Conservation (phyloP, 305 asterid genomes). For the Rubia occidens region DNA sequence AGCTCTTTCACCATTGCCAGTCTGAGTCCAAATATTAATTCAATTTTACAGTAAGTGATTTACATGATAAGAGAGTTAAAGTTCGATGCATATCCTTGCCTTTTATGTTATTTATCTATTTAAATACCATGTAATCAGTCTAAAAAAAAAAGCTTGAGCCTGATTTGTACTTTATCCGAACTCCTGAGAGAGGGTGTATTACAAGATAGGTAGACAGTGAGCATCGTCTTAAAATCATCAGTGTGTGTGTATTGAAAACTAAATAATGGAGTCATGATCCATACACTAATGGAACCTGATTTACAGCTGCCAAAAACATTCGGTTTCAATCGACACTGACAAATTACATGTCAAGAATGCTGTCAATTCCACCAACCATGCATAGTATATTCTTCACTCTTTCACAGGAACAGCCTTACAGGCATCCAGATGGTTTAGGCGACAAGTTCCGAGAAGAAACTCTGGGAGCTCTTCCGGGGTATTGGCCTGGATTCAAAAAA, state of each 20-base stretch:
- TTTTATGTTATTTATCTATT: no score
- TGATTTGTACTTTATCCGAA: no score
- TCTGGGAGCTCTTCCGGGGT: conserved; percentile 85
- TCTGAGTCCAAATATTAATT: no score
- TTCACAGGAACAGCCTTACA: conserved; percentile 43
- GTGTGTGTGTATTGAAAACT: background rate
- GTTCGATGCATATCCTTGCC: no score
- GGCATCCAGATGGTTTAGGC: conserved; percentile 71
- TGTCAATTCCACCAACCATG: background rate
- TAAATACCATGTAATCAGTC: no score
- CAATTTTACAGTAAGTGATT: no score
- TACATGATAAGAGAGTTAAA: no score
- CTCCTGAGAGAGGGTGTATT: no score
- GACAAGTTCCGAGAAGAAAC: conserved; percentile 70
- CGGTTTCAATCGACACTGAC: conserved; percentile 13
- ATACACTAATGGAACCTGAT: conserved; percentile 1
- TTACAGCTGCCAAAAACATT: conserved; percentile 6
- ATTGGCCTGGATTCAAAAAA: conserved; percentile 45
- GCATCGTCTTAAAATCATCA: background rate
- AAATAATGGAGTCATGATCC: background rate
- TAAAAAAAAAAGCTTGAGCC: no score
- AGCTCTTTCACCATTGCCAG: no score
- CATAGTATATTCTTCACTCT: conserved; percentile 9
- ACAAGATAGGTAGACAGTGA: background rate
- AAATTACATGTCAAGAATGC: background rate